A percentile compares a stretch with the other conserved stretches of the same genome.
Conservation (phyloP, 2,329 filamentous ascomycete genomes). For the Aspergillus sp. region DNA sequence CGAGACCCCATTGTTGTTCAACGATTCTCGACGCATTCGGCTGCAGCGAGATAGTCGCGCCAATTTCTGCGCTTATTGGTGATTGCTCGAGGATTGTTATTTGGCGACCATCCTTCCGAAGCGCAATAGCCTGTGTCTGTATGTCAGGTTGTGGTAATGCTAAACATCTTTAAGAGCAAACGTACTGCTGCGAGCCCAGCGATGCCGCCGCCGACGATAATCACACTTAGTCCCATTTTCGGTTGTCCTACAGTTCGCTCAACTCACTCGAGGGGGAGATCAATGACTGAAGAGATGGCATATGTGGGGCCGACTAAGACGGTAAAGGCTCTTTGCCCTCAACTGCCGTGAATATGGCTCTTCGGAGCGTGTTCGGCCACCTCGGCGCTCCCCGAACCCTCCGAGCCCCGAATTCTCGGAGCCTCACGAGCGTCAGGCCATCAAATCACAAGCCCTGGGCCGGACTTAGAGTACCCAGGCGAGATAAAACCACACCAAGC, state of each 20-base stretch:
- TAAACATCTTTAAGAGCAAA: neutral
- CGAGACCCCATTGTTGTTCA: conserved; percentile 18
- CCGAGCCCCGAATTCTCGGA: no score
- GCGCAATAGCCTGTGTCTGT: conserved; percentile 29
- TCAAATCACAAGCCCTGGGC: no score
- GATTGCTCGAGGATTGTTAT: conserved; percentile 33
- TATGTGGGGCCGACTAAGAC: no score
- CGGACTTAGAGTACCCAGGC: no score
- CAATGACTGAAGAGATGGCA: neutral
- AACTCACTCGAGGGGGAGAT: neutral
- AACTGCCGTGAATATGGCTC: no score
- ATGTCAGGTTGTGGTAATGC: neutral
- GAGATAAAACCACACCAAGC: neutral
- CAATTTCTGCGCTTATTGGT: conserved; percentile 44
- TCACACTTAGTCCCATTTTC: conserved; percentile 35
- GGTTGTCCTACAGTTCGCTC: neutral
- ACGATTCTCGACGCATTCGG: conserved; percentile 41
- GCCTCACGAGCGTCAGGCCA: no score
- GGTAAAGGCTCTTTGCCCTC: no score
- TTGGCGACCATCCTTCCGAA: conserved; percentile 26
- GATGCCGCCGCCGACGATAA: conserved; percentile 56
- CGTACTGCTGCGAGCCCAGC: conserved; percentile 36
- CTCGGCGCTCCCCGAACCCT: neutral
- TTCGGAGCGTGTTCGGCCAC: no score
- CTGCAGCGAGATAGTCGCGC: conserved; percentile 53